phyloP scores from a whole-genome alignment of 495 filamentous ascomycete genomes.

The Penicillium parvum region DNA sequence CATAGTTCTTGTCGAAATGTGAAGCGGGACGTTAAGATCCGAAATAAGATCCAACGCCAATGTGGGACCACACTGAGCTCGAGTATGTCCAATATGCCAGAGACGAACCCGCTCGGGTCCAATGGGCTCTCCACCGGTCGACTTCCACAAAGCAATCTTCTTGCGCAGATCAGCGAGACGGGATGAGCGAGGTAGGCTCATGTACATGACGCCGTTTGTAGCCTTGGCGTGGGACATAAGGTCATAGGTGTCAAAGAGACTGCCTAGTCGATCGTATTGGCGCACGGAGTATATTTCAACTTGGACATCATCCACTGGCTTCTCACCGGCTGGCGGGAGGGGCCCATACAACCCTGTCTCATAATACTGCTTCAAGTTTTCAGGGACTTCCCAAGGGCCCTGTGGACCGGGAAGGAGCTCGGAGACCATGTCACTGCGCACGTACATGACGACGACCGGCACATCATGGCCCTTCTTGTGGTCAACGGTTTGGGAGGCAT shows the following conservation, averaged over 20 bases:
- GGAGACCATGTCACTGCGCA: conserved; percentile 48
- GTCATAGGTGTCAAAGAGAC: conserved; percentile 43
- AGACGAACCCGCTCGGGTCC: conserved; percentile 38
- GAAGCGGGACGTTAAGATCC: conserved; percentile 32
- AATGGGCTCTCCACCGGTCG: conserved; percentile 17
- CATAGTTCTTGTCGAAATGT: conserved; percentile 23
- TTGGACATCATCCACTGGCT: conserved; percentile 24
- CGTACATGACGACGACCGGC: conserved; percentile 54
- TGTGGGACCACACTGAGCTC: conserved; percentile 32
- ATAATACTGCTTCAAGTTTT: conserved; percentile 36
- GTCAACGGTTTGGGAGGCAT: conserved; percentile 29
- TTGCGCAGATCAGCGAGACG: conserved; percentile 41
- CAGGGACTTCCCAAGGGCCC: conserved; percentile 37
- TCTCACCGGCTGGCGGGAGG: conserved; percentile 8
- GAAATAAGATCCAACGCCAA: conserved; percentile 35
- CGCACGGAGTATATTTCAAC: conserved; percentile 41
- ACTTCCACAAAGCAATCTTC: conserved; percentile 36
- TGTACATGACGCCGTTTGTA: conserved; percentile 36
- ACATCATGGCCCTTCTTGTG: conserved; percentile 53
- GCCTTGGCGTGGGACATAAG: conserved; percentile 43
- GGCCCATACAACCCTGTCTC: conserved; percentile 27
- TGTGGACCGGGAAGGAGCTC: conserved; percentile 42
- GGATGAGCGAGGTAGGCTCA: conserved; percentile 36
- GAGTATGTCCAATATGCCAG: conserved; percentile 42
- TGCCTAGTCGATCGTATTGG: conserved; percentile 32